Base-by-base conservation (phyloP, 257 asterid genomes). In the Salvia splendens region DNA sequence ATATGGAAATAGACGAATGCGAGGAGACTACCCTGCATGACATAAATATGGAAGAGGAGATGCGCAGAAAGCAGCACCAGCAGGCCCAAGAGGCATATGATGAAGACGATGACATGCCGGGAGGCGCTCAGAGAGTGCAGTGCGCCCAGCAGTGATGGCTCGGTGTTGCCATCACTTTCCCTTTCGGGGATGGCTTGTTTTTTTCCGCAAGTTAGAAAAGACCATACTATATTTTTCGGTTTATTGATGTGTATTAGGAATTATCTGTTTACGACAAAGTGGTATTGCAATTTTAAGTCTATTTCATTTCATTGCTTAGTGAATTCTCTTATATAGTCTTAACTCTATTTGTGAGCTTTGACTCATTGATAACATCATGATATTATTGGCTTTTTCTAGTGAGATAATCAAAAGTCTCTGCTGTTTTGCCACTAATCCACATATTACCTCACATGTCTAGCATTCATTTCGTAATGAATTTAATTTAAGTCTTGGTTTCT, bases 111-210 rank as follows among this genome's bases (percentile, higher is more conserved):
- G 87, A 79, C 63, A 70, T 73, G 84, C 80, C 64, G 6, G 84
- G 81, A 2, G 88, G 85, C n/a, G 85, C 82, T 24, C 86, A 79
- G 75, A 79, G 86, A 79, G 88, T 83, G 72, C 88, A 83, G 71
- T 83, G 88, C 14, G 86, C 88, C 0, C 88, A 83, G 77, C 88
- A 83, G 78, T 83, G 66, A 83, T 41, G 9, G 5, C 5, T 10
- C 35, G 43, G 41, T 36, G 7, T 30, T 38, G 12, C 38, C 14
- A 8, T 16, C 12, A 7, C n/a, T 38, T 53, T 9, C 9, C 2
- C 8, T 53, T 11, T 54, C 30, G 41, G 16, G 4, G 14, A 5
- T 38, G 20, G 32, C 45, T 47, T 35, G 63, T 57, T 30, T 57
- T 40, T 51, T 72, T 46, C 12, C 12, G 4, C 41, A 42, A 38